Conservation (phyloP, 129 eudicot genomes). For the Sambucus nigra region DNA sequence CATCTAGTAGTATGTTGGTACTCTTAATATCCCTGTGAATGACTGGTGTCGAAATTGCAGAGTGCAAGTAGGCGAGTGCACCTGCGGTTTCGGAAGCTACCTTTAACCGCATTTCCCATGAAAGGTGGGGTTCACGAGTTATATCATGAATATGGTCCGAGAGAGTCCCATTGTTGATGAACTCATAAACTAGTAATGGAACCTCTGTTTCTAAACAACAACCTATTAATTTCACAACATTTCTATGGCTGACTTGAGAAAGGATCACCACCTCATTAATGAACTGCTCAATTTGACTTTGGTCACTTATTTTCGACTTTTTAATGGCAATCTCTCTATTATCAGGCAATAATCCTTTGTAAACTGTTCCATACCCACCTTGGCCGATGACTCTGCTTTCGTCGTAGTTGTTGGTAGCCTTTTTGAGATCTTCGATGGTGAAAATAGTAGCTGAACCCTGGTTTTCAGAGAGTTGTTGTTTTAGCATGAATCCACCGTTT, state of each 20-base stretch:
- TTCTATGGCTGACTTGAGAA: constrained; percentile 14
- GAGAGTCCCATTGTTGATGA: constrained; percentile 8
- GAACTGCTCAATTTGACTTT: constrained; percentile 3
- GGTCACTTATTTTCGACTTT: constrained; percentile 1
- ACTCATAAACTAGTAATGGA: constrained; percentile 16
- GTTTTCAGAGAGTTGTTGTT: not conserved
- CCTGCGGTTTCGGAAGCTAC: constrained; percentile 6
- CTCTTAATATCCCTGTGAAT: constrained; percentile 15
- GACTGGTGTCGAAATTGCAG: not conserved
- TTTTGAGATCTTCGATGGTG: constrained; percentile 10
- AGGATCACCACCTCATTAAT: constrained; percentile 15
- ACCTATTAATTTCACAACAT: constrained; percentile 11
- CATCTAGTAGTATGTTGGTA: constrained; percentile 4
- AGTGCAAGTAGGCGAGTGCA: constrained; percentile 14
- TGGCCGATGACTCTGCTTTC: constrained; percentile 4
- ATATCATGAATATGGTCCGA: not conserved
- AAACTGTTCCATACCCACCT: constrained; percentile 16
- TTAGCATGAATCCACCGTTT: not conserved
- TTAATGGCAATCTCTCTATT: constrained; percentile 5
- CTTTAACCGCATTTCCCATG: constrained; percentile 1
- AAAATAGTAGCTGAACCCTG: not conserved
- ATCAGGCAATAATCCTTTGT: constrained; percentile 12
- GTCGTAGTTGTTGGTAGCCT: constrained; percentile 13
- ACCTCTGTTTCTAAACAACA: constrained; percentile 15
- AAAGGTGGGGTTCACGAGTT: not conserved